These are phyloP conservation scores for Cicer cuneatum DNA, from an alignment of 306 rosid species.

Conservation along the genomic window DNA sequence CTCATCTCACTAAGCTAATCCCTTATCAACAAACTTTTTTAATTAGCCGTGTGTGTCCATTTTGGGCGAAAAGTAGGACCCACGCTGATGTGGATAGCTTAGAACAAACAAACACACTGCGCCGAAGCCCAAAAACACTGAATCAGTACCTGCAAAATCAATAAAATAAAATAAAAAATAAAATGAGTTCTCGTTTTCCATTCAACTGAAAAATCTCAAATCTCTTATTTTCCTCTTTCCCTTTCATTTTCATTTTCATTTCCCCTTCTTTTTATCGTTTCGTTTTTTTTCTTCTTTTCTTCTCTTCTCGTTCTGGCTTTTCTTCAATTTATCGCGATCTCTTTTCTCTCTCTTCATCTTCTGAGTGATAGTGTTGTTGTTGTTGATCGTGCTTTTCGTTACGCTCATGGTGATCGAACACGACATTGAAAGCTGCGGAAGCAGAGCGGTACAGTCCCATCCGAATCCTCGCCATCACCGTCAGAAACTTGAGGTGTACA, in stretches of 20 bases:
- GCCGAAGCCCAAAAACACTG: constrained; percentile 49
- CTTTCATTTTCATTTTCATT: not conserved
- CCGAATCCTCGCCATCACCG: constrained; percentile 62
- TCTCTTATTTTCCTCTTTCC: constrained; percentile 35
- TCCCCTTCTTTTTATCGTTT: not conserved
- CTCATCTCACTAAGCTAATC: no score
- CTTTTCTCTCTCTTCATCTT: constrained; percentile 25
- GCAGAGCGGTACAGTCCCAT: constrained; percentile 68
- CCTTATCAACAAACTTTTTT: constrained; percentile 19
- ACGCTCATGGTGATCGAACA: constrained; percentile 75
- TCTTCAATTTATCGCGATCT: constrained; percentile 40
- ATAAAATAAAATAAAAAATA: not conserved
- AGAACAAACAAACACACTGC: constrained; percentile 50
- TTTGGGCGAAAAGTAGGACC: constrained; percentile 36
- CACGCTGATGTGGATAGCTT: constrained; percentile 53
- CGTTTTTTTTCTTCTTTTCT: not conserved
- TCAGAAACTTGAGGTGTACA: constrained; percentile 85
- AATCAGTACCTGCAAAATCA: constrained; percentile 37
- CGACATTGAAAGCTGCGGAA: constrained; percentile 91
- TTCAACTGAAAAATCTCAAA: constrained; percentile 47
- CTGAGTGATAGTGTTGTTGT: not conserved
- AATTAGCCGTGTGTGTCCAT: constrained; percentile 42
- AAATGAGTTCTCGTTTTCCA: constrained; percentile 5
- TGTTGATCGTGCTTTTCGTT: constrained; percentile 24
- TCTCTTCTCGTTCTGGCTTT: not conserved